phyloP scores from a whole-genome alignment of 805 yeast genomes.

The Monosporozyma siamensis region DNA sequence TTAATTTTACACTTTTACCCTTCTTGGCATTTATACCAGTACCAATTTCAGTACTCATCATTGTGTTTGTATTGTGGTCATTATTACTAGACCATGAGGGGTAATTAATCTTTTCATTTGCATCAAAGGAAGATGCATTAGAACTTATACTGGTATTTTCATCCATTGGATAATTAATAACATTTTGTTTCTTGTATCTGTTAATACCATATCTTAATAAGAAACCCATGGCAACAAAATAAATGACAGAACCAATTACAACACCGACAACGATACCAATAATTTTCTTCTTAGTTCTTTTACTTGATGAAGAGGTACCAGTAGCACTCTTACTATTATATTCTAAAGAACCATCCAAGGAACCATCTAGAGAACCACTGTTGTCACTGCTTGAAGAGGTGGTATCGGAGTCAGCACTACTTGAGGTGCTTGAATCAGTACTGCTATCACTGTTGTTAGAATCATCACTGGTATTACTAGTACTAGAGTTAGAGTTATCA shows the following conservation, averaged over 20 bases:
- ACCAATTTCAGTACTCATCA: slow-evolving; percentile 3
- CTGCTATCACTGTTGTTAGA: not conserved
- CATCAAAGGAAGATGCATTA: not conserved
- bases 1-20: slow-evolving; percentile 26
- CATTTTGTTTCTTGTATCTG: slow-evolving; percentile 21
- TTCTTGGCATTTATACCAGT: slow-evolving; percentile 10
- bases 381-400: too few species aligned
- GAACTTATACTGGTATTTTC: slow-evolving; percentile 6
- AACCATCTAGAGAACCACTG: slow-evolving; percentile 4
- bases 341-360: slow-evolving; percentile 16
- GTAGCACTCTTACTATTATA: slow-evolving; percentile 12
- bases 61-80: not conserved
- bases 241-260: slow-evolving; percentile 61
- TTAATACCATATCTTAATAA: slow-evolving; percentile 43
- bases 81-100: slow-evolving; percentile 5
- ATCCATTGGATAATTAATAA: slow-evolving; percentile 16
- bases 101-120: not conserved
- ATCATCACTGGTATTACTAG: not conserved
- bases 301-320: slow-evolving; percentile 11
- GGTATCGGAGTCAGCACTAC: not conserved
- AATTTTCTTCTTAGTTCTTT: slow-evolving; percentile 35
- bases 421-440: not conserved
- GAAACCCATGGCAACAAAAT: slow-evolving; percentile 51
- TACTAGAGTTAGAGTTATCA: too few species aligned
- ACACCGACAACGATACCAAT: slow-evolving; percentile 81